Base-by-base conservation (phyloP, 2,329 filamentous ascomycete genomes). In the Penicillium palitans region DNA sequence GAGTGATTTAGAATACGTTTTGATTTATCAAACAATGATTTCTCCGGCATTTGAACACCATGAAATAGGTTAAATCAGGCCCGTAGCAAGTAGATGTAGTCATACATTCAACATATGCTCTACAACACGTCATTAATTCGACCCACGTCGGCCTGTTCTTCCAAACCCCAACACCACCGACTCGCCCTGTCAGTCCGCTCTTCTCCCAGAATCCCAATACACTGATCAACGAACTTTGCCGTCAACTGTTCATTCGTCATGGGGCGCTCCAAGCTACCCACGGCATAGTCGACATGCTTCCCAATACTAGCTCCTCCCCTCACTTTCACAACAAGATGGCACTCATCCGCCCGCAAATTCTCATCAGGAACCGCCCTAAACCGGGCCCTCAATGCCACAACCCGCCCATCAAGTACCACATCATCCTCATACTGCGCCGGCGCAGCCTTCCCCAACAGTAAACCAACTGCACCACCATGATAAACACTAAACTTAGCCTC, bases 401-500 rank as follows among this genome's bases (percentile, higher is more conserved):
- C 76, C 12, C 69, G 70, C 15, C 63, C 25, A 52, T 79, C 74
- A n/a, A 64, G 72, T 4, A 83, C 81, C 1, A 81, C 74, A 0
- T 67, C 62, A 63, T 84, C 79, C 6, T 79, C 78, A 67, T 83
- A 85, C 66, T 84, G 75, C 6, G 73, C 74, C 2, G 82, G 82
- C 0, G 79, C 81, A 12, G 78, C 81, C 65, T 81, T 80, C 1
- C 82, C 81, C 57, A 78, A 80, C 2, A 84, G 62, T 9, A 84
- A 61, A 0, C 79, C 81, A 5, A 83, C 76, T 0, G 81, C 81
- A n/a, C 73, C 78, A 6, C 80, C 81, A 61, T 84, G 81, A 60
- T 80, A 84, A 21, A 84, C 80, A 54, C 80, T 83, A 63, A 84
- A 85, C 47, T 85, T 84, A 3, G 73, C 79, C 65, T 83, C 79